Evolutionary conservation across 2,329 filamentous ascomycete species (phyloP), one percentile per base, ranked within the genome.

Genomic region (Dactylellina drechsleri): DNA sequence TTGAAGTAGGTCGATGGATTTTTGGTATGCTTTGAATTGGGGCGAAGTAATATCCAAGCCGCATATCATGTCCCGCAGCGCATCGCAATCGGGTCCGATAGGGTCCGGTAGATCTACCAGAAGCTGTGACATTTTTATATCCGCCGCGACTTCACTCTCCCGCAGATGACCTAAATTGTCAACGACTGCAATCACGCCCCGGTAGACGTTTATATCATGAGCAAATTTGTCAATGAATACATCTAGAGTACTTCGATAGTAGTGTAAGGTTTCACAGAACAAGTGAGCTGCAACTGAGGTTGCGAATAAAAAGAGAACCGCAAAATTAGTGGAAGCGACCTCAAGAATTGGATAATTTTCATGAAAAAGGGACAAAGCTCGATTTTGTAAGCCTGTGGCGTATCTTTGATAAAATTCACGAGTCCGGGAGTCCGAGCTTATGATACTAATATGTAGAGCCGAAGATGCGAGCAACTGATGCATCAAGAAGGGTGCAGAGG

Each of bases 391-490:
- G 20, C 81, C 80, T 0, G 79, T 80, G 43, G 82, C 77, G 70
- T 82, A 76, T 70, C 79, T 75, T 66, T 77, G 66, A 56, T 80
- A 80, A 73, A 79, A 56, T 7, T 36, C 31, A 10, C 31, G 31
- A 28, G 73, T 56, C 60, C 74, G 77, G 81, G 84, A 77, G 82
- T 84, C 66, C 80, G 80, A 52, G 16, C 57, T 54, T n/a, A 15
- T 70, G 1, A 79, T 81, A 66, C 81, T 82, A 13, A 83, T 76
- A 66, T 86, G 84, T 2, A 84, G 80, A 3, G 85, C 84, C 12
- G 84, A 81, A 54, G 84, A 76, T 45, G 84, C 85, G 10, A 86
- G 81, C 4, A 85, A 54, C 76, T 85, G 81, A 66, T 86, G 84
- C 75, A 86, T 82, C 2, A 85, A 81, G 64, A 84, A 86, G 0